Evolutionary conservation across 2,329 filamentous ascomycete species (phyloP), one percentile per base, ranked within the genome.

Genomic region (Penicillium oxalicum): DNA sequence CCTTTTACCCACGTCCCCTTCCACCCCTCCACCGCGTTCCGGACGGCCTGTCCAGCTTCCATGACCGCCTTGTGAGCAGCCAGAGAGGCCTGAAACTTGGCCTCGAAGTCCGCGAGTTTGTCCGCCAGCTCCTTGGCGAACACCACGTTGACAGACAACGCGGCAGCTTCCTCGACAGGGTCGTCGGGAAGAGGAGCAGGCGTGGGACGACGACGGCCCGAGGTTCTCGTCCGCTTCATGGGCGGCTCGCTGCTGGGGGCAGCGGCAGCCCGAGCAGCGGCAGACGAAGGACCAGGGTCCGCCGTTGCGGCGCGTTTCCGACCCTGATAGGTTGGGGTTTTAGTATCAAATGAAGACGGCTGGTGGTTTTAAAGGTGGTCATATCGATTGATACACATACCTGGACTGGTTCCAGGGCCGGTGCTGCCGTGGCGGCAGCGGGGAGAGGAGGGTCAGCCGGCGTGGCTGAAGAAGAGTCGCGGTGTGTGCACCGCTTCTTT

Each of bases 121-220:
- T 67, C 74, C 1, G 79, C 74, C 1, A 78, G 77, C 4, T 85
- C 81, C 1, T 74, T 77, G 8, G 73, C 83, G 18, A 80, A 78
- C 1, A 78, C 80, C 11, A 72, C 79, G 40, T 57, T 73, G 70
- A 60, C 28, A 75, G 63, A 59, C 43, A 63, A 39, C 28, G 53
- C 45, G 41, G 59, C 53, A 7, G 62, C 52, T n/a, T 54, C 59
- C 35, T 54, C 34, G 25, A 64, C 27, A 12, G 48, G 53, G 28
- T 58, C 54, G 3, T 24, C 9, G 8, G 57, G 41, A 9, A 3
- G 8, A 6, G 35, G 26, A 25, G 5, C n/a, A 12, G 43, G 24
- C 3, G 11, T n/a, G 6, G 24, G 42, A 27, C 27, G 34, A 33
- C 25, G 32, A 12, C 25, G 43, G 28, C 9, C 18, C 5, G 12